Percentiles rank a stretch among this genome's conserved stretches.
Conservation (phyloP, 2,329 filamentous ascomycete genomes). For the Venturia effusa region DNA sequence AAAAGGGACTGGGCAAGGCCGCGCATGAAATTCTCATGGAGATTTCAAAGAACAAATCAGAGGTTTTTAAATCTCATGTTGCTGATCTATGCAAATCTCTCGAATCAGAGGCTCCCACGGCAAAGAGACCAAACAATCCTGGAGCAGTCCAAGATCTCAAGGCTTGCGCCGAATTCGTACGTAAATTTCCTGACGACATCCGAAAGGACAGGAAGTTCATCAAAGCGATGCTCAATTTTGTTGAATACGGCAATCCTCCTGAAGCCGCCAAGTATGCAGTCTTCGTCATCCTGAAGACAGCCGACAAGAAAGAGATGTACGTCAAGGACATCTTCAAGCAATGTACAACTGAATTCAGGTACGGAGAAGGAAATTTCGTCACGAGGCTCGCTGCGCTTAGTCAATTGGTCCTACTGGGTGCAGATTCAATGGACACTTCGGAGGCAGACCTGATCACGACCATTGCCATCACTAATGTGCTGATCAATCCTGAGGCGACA, state of each 20-base stretch:
- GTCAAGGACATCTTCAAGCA: conserved; percentile 73
- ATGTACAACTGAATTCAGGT: conserved; percentile 62
- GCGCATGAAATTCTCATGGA: conserved; percentile 87
- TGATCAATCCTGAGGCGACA: conserved; percentile 54
- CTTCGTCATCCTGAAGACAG: conserved; percentile 71
- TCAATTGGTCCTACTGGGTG: conserved; percentile 65
- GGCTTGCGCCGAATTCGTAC: conserved; percentile 84
- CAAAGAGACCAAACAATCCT: conserved; percentile 55
- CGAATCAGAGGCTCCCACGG: conserved; percentile 65
- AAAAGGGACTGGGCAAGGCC: conserved; percentile 62
- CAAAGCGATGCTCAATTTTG: conserved; percentile 72
- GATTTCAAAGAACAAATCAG: conserved; percentile 80
- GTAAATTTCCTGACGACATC: conserved; percentile 74
- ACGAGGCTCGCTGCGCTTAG: conserved; percentile 59
- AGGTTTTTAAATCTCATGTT: conserved; percentile 86
- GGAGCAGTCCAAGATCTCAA: conserved; percentile 83
- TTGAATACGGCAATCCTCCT: conserved; percentile 68
- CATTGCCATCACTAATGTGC: conserved; percentile 62
- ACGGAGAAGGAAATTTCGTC: conserved; percentile 63
- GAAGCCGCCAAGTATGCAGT: conserved; percentile 89
- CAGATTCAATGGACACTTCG: conserved; percentile 57
- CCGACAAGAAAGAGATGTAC: conserved; percentile 71
- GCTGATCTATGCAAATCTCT: conserved; percentile 84
- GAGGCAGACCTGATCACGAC: conserved; percentile 58
- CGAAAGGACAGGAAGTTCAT: conserved; percentile 70